Evolutionary conservation across 441 rosid species (phyloP).

Genomic region (Pelargonium myrrhifolium): DNA sequence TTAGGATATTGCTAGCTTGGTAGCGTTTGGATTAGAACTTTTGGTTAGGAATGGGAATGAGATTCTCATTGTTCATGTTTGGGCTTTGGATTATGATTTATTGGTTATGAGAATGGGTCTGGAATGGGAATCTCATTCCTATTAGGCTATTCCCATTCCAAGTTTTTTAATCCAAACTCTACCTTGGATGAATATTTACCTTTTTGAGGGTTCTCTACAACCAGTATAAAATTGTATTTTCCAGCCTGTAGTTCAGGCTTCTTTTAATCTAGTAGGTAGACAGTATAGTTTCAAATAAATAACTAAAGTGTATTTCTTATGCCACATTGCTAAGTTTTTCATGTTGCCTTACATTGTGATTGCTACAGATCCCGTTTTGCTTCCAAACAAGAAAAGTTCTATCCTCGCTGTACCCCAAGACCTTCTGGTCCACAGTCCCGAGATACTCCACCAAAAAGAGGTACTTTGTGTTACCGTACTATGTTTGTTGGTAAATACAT

Average conservation of each 20-base stretch:
- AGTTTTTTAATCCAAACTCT: no score
- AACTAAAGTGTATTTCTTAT: no score
- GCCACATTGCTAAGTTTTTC: background rate
- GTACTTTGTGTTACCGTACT: conserved; percentile 24
- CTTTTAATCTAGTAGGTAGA: background rate
- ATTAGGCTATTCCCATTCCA: no score
- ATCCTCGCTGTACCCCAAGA: conserved; percentile 77
- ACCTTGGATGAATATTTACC: background rate
- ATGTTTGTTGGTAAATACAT: background rate
- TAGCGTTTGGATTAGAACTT: no score
- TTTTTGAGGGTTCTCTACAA: background rate
- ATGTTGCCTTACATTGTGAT: conserved; percentile 7
- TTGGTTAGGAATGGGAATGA: no score
- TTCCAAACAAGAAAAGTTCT: conserved; percentile 75
- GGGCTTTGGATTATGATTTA: no score
- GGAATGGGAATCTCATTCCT: no score
- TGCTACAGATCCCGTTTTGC: conserved; percentile 50
- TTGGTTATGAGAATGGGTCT: no score
- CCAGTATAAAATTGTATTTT: background rate
- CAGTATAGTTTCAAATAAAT: background rate
- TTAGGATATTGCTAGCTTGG: background rate
- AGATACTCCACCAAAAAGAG: conserved; percentile 94
- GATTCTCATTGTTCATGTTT: no score
- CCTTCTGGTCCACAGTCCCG: conserved; percentile 85
- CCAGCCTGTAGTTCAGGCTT: background rate